A percentile compares a stretch with the other conserved stretches of the same genome.
Conservation (phyloP, 345 rosid species). For the Rhizophora mangle region DNA sequence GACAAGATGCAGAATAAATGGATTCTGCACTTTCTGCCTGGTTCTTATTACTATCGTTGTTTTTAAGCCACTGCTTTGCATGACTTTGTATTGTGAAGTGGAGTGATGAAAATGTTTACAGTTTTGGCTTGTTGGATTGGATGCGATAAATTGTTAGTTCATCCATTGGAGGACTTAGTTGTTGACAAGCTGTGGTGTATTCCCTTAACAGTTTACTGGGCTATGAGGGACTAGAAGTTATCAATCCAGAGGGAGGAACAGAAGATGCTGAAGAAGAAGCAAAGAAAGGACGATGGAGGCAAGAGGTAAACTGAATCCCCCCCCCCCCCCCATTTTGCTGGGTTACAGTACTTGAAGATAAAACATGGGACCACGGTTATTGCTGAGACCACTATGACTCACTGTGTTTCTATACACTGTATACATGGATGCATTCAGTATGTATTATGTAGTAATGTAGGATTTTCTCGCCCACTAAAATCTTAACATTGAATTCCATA, state of each 20-base stretch:
- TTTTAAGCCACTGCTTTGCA: background rate
- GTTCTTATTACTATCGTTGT: too few relatives aligned
- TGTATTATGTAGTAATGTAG: background rate
- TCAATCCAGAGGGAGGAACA: conserved; percentile 91
- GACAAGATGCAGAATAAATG: background rate
- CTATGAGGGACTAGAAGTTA: conserved; percentile 84
- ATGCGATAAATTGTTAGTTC: background rate
- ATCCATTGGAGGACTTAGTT: background rate
- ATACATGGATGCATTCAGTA: too few relatives aligned
- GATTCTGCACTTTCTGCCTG: background rate
- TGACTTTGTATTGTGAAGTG: too few relatives aligned
- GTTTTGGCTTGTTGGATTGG: background rate
- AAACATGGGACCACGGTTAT: background rate
- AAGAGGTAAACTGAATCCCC: conserved; percentile 47
- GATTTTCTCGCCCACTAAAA: background rate
- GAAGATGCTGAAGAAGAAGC: conserved; percentile 97
- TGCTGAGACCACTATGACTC: background rate
- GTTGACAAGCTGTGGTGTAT: conserved; percentile 2
- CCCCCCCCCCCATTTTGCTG: background rate
- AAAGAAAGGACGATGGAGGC: conserved; percentile 84
- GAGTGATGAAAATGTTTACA: background rate
- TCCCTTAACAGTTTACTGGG: conserved; percentile 38
- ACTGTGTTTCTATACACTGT: background rate
- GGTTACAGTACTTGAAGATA: background rate
- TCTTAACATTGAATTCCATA: background rate